Percentiles rank a stretch among this genome's conserved stretches.
phyloP scores from a whole-genome alignment of 441 rosid genomes.

The Gossypium davidsonii region DNA sequence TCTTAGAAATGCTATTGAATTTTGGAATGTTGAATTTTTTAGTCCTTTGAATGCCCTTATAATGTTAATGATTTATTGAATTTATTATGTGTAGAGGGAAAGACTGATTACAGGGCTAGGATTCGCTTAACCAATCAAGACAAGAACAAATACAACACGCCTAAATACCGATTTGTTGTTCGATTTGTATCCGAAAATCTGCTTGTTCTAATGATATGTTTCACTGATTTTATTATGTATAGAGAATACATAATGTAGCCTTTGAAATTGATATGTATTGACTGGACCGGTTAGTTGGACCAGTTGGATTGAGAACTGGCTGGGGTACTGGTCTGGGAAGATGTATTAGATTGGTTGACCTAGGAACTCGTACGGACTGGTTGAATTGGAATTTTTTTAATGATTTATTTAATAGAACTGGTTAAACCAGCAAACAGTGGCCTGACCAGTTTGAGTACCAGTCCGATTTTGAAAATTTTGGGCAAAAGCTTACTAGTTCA shows the following conservation, averaged over 20 bases:
- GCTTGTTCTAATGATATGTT: not conserved
- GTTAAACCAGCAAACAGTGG: too few relatives aligned
- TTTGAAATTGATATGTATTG: too few relatives aligned
- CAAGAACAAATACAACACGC: conserved; percentile 80
- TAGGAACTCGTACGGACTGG: too few relatives aligned
- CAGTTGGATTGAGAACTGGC: too few relatives aligned
- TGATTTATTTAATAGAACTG: too few relatives aligned
- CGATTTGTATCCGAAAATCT: conserved; percentile 49
- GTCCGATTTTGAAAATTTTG: too few relatives aligned
- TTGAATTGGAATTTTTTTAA: too few relatives aligned
- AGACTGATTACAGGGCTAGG: conserved; percentile 81
- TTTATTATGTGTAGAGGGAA: conserved; percentile 41
- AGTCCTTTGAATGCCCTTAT: not conserved
- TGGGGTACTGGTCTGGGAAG: too few relatives aligned
- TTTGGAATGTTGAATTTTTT: not conserved
- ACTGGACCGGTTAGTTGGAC: too few relatives aligned
- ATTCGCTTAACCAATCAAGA: conserved; percentile 74
- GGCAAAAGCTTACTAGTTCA: too few relatives aligned
- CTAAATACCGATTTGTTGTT: conserved; percentile 75
- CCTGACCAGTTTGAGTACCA: too few relatives aligned
- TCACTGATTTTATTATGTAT: not conserved
- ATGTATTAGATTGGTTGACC: too few relatives aligned
- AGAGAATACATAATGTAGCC: conserved; percentile 32
- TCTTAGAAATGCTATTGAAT: not conserved
- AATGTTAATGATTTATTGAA: not conserved